A percentile compares a stretch with the other conserved stretches of the same genome.
These are phyloP conservation scores for Nelumbo lutea DNA, from an alignment of 164 flowering plant species.

Conservation along the genomic window DNA sequence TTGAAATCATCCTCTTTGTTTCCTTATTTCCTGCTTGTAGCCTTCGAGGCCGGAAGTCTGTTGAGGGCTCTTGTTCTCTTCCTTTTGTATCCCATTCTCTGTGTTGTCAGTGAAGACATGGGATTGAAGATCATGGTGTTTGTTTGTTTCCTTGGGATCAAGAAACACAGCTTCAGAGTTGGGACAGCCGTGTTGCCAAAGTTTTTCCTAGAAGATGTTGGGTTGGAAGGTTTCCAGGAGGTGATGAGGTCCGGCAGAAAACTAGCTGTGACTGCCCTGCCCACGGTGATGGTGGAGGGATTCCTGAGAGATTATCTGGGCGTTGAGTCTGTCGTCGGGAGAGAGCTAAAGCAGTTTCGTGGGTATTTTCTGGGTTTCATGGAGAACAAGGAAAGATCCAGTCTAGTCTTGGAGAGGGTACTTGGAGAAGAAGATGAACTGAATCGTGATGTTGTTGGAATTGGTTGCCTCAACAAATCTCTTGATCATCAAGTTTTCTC, in stretches of 20 bases:
- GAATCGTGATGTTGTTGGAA: conserved; percentile 24
- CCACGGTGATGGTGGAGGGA: conserved; percentile 41
- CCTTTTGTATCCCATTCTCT: conserved; percentile 30
- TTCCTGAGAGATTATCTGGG: conserved; percentile 45
- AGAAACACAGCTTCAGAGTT: conserved; percentile 24
- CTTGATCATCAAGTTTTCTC: conserved; percentile 28
- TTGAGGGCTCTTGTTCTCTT: conserved; percentile 35
- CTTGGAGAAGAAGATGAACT: conserved; percentile 1
- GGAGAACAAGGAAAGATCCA: conserved; percentile 26
- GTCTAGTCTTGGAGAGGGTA: conserved; percentile 5
- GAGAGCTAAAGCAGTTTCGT: conserved; percentile 30
- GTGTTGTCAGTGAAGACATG: conserved; percentile 23
- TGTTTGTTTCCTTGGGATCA: conserved; percentile 38
- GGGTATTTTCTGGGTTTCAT: conserved; percentile 43
- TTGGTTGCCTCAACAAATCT: conserved; percentile 13
- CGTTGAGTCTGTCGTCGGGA: conserved; percentile 35
- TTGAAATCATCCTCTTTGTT: conserved; percentile 31
- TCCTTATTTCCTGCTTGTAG: conserved; percentile 36
- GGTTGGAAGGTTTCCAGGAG: conserved; percentile 34
- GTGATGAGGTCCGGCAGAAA: conserved; percentile 25
- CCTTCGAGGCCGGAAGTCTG: conserved; percentile 48
- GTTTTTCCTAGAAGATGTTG: conserved; percentile 42
- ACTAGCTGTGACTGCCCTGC: conserved; percentile 34
- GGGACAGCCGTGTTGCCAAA: conserved; percentile 46
- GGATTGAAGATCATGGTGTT: conserved; percentile 39